Base-by-base conservation (phyloP, 345 rosid genomes). In the Rhizophora mangle region DNA sequence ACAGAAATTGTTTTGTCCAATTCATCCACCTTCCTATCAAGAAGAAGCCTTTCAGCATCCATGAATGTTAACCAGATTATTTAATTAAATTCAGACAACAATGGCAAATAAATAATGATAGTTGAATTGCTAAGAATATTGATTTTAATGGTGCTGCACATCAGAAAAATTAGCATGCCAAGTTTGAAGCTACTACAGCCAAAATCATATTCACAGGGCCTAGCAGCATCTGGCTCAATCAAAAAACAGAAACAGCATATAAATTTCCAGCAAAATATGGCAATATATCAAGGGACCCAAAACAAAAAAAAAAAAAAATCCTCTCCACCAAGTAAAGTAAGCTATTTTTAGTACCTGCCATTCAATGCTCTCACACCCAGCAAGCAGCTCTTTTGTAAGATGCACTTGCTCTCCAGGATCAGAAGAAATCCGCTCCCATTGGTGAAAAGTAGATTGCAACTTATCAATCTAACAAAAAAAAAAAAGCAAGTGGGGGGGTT, bases 1-100 rank as follows among this genome's bases (percentile, higher is more conserved):
- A 96, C 96, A 20, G 84, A 60, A 74, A 96, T 85, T 54, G 99
- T 84, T 75, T 96, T 96, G 78, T 92, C 98, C 81, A 96, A 85
- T 80, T 92, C 97, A 84, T 89, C 97, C 81, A 96, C 96, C 99
- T 92, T 88, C 89, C 90, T 84, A 87, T 86, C 85, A 88, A 70
- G 74, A 72, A 43, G 18, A 43, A 80, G 63, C 32, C 68, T 76
- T 64, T 86, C 86, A 90, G 84, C 70, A 82, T 6, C 79, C 74
- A 82, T 74, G 70, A 46, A 79, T 18, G 43, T n/a, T 43, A 60
- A 73, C 58, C 53, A 31, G 20, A 67, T 4, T 29, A 11, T 27
- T 43, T 52, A 27, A 39, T 47, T 47, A 26, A 27, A 9, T 1
- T 10, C 11, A 62, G 29, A 69, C 31, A 24, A 55, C 8, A 26